These are phyloP conservation scores for Bullera alba DNA, from an alignment of 768 basidiomycete genomes.

Conservation along the genomic window DNA sequence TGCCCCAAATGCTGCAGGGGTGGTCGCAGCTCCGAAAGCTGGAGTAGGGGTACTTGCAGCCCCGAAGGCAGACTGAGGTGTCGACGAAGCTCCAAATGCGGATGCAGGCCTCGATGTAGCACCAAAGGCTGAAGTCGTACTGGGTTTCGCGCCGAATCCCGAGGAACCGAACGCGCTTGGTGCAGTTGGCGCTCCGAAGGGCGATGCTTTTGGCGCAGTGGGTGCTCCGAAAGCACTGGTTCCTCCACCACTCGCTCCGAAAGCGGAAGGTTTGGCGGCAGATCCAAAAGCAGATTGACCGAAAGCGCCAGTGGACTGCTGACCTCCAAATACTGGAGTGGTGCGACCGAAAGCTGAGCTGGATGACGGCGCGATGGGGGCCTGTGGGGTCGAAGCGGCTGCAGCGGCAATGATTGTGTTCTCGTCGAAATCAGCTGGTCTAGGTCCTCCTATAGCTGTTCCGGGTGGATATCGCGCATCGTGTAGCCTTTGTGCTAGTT, in stretches of 20 bases:
- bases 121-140: conserved; percentile 2
- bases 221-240: conserved; percentile 3
- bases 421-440: conserved; percentile 26
- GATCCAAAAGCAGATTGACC: conserved; percentile 41
- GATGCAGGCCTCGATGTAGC: not conserved
- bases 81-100: conserved; percentile 6
- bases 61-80: conserved; percentile 13
- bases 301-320: conserved; percentile 9
- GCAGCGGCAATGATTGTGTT: conserved; percentile 12
- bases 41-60: conserved; percentile 3
- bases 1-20: conserved; percentile 3
- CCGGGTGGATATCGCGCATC: conserved; percentile 22
- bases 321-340: conserved; percentile 8
- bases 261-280: not conserved
- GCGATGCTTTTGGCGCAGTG: conserved; percentile 1
- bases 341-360: no score
- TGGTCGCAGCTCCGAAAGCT: conserved; percentile 10
- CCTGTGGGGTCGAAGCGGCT: not conserved
- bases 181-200: not conserved
- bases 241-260: conserved; percentile 4
- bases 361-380: not conserved
- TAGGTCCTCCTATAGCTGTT: conserved; percentile 2
- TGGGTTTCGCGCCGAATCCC: conserved; percentile 10
- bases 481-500: conserved; percentile 31
- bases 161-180: conserved; percentile 15